Conservation (phyloP, 2,329 filamentous ascomycete species). For the Daldinia sp. region DNA sequence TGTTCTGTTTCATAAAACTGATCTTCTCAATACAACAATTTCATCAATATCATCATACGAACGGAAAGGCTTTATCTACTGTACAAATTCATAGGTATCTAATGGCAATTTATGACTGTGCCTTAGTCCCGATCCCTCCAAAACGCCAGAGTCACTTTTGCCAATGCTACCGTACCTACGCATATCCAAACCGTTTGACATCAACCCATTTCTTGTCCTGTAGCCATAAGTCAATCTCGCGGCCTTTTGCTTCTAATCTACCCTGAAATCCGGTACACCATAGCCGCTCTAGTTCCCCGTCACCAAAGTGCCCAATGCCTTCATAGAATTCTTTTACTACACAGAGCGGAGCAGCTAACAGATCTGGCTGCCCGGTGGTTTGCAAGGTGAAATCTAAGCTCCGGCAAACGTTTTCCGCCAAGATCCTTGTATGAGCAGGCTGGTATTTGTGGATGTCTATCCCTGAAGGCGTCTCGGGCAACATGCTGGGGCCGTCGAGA, state of each 20-base stretch:
- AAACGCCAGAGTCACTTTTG: slow-evolving; percentile 19
- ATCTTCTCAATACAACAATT: neutral
- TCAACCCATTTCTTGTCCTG: slow-evolving; percentile 43
- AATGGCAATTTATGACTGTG: neutral
- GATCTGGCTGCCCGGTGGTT: slow-evolving; percentile 47
- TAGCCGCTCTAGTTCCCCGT: slow-evolving; percentile 39
- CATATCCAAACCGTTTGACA: slow-evolving; percentile 40
- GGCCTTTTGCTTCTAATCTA: slow-evolving; percentile 36
- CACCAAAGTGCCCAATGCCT: slow-evolving; percentile 33
- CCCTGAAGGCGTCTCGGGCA: slow-evolving; percentile 50
- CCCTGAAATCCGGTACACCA: slow-evolving; percentile 41
- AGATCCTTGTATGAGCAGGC: slow-evolving; percentile 51
- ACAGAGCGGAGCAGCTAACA: slow-evolving; percentile 44
- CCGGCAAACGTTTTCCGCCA: slow-evolving; percentile 60
- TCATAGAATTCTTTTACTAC: slow-evolving; percentile 42
- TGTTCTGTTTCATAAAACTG: neutral
- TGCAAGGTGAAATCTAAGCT: slow-evolving; percentile 58
- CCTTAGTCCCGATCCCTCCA: neutral
- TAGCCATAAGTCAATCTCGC: slow-evolving; percentile 37
- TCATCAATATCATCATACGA: neutral
- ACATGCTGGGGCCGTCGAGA: slow-evolving; percentile 51
- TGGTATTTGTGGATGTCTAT: slow-evolving; percentile 55
- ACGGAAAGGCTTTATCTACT: neutral
- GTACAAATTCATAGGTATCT: neutral
- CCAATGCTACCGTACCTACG: slow-evolving; percentile 3